Evolutionary conservation across 1,284 basidiomycete species (phyloP), one percentile per base, ranked within the genome.

Genomic region (Sporisorium scitamineum): DNA sequence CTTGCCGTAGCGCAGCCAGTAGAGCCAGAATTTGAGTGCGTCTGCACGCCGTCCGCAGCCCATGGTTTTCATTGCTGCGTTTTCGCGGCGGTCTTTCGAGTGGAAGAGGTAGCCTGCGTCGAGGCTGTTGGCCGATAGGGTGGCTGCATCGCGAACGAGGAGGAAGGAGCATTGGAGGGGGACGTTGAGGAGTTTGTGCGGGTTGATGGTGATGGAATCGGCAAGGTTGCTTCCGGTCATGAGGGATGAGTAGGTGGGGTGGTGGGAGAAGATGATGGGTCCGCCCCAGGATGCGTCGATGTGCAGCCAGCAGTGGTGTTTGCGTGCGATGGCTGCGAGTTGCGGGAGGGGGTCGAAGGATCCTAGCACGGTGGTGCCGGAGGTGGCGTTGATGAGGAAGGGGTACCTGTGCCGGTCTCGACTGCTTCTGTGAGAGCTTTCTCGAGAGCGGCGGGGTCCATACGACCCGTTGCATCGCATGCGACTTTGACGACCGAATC

Each of bases 381-480:
- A 83, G 1, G 87, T 87, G 10, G 85, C 86, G 60, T 86, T 86
- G 79, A 87, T 82, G 56, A 86, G 86, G 72, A 87, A 86, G 87
- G 87, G 5, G 64, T 68, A 10, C 82, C 80, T 3, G 26, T 45
- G 1, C 63, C 57, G 8, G 70, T 50, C 34, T 64, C 45, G 5
- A 54, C 47, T 18, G 78, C 74, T 7, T 54, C 51, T 0, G 29
- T 39, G 3, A 83, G 47, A 3, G 69, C 62, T 8, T 53, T 56
- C 11, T 74, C 70, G n/a, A 85, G 72, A 1, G 76, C 80, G 0
- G 34, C 26, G 10, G 74, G 66, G 51, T 70, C 53, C 82, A 85
- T 85, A 2, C 78, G 69, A 0, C 83, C 83, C 5, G 70, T 54
- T 0, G 20, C 41, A 56, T 86, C 85, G 54, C 82, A 82, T 0